phyloP scores from a whole-genome alignment of 139 green algal genomes.

The Volvox reticuliferus region DNA sequence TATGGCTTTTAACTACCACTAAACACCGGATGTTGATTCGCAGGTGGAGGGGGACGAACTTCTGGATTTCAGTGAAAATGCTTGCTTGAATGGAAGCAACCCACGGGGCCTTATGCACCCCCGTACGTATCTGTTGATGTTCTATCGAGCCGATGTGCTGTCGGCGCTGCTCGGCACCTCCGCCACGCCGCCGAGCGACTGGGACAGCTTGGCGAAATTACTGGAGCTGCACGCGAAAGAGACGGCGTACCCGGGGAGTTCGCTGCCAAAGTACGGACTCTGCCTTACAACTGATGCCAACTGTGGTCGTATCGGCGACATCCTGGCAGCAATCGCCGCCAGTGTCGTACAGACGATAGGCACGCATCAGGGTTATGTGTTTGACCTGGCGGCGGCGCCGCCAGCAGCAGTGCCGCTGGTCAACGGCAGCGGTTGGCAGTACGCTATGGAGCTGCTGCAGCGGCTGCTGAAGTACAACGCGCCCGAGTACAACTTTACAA shows the following conservation, averaged over 20 bases:
- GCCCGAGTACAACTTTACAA: not conserved
- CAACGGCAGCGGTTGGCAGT: constrained; percentile 18
- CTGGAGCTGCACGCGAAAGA: constrained; percentile 11
- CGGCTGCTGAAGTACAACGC: constrained; percentile 17
- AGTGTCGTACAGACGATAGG: constrained; percentile 11
- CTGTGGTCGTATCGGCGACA: constrained; percentile 14
- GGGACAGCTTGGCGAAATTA: constrained; percentile 4
- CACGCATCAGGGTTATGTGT: constrained; percentile 28
- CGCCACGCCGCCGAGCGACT: not conserved
- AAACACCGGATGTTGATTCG: too few relatives aligned
- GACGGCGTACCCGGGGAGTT: not conserved
- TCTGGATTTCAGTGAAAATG: not conserved
- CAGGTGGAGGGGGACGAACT: not conserved
- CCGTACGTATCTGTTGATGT: constrained; percentile 27
- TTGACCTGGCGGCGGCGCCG: not conserved
- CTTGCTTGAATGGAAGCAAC: not conserved
- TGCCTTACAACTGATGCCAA: constrained; percentile 14
- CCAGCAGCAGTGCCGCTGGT: not conserved
- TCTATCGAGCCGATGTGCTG: constrained; percentile 21
- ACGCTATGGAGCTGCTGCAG: not conserved
- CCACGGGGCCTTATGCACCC: constrained; percentile 9
- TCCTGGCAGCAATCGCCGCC: constrained; percentile 6
- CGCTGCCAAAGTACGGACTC: constrained; percentile 5
- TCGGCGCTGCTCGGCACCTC: not conserved
- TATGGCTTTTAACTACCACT: too few relatives aligned